A percentile compares a stretch with the other conserved stretches of the same genome.
Conservation (phyloP, 768 basidiomycete genomes). For the Asterophora lycoperdoides region DNA sequence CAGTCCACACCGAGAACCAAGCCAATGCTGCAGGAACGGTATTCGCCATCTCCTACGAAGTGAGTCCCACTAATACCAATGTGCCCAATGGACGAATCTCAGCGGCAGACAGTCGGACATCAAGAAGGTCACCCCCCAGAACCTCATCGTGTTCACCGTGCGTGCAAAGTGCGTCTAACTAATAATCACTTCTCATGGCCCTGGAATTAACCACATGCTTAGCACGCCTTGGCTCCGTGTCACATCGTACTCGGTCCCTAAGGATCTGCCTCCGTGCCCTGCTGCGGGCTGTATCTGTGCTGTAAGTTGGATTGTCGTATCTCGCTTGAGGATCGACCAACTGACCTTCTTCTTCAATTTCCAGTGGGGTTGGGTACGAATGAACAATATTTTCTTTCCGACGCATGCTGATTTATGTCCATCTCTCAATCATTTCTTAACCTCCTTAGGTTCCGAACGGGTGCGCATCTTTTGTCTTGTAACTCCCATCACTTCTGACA, state of each 20-base stretch:
- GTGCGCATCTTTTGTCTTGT: conserved; percentile 17
- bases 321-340: not conserved
- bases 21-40: conserved; percentile 50
- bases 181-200: not conserved
- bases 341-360: conserved; percentile 3
- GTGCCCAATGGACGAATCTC: not conserved
- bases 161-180: conserved; percentile 42
- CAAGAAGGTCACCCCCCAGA: conserved; percentile 39
- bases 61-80: conserved; percentile 14
- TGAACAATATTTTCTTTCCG: not conserved
- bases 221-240: conserved; percentile 54
- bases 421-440: not conserved
- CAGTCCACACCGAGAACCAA: conserved; percentile 52
- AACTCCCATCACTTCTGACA: not conserved
- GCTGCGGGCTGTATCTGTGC: conserved; percentile 48
- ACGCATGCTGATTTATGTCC: not conserved
- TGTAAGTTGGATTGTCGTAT: conserved; percentile 28
- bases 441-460: conserved; percentile 35
- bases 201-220: not conserved
- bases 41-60: conserved; percentile 52
- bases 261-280: conserved; percentile 46
- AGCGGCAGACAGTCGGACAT: conserved; percentile 38
- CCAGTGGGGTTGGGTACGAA: conserved; percentile 51
- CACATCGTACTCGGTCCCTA: conserved; percentile 45
- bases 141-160: conserved; percentile 49